Evolutionary conservation across 768 basidiomycete genomes (phyloP).

Genomic region (Pleurotus ostreatus): DNA sequence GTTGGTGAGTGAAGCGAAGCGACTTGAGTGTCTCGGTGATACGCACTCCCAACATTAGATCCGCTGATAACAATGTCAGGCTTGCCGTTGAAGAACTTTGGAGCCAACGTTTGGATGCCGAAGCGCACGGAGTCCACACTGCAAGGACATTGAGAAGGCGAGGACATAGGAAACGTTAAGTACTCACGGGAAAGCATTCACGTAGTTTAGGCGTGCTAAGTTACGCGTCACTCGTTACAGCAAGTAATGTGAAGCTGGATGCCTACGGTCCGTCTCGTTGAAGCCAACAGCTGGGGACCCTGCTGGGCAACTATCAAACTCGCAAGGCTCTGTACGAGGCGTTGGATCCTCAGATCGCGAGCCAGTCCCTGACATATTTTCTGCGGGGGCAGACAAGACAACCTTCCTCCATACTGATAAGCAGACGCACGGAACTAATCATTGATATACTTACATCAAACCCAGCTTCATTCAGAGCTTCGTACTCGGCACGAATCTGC

Average conservation of each 20-base stretch:
- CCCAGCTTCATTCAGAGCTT: slow-evolving; percentile 32
- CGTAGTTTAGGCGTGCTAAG: slow-evolving; percentile 36
- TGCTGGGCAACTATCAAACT: slow-evolving; percentile 37
- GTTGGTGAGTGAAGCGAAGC: too few species aligned
- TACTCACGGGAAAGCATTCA: slow-evolving; percentile 37
- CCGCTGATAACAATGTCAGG: slow-evolving; percentile 37
- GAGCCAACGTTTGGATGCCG: slow-evolving; percentile 34
- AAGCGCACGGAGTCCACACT: slow-evolving; percentile 33
- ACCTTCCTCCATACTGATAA: slow-evolving; percentile 21
- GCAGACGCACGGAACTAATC: neutral
- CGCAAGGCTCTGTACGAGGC: slow-evolving; percentile 28
- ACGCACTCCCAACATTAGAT: slow-evolving; percentile 28
- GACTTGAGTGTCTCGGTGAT: neutral
- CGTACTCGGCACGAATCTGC: slow-evolving; percentile 37
- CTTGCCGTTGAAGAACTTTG: slow-evolving; percentile 25
- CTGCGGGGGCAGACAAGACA: slow-evolving; percentile 38
- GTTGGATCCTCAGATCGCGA: slow-evolving; percentile 28
- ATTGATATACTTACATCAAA: slow-evolving; percentile 27
- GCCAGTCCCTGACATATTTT: slow-evolving; percentile 38
- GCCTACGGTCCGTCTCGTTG: slow-evolving; percentile 34
- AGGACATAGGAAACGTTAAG: neutral
- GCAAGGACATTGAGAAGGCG: neutral
- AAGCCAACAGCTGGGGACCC: slow-evolving; percentile 36
- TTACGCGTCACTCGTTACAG: neutral
- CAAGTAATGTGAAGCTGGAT: neutral